A percentile compares a stretch with the other conserved stretches of the same genome.
Evolutionary conservation across 495 filamentous ascomycete species (phyloP).

Genomic region (Penicillium lagena): DNA sequence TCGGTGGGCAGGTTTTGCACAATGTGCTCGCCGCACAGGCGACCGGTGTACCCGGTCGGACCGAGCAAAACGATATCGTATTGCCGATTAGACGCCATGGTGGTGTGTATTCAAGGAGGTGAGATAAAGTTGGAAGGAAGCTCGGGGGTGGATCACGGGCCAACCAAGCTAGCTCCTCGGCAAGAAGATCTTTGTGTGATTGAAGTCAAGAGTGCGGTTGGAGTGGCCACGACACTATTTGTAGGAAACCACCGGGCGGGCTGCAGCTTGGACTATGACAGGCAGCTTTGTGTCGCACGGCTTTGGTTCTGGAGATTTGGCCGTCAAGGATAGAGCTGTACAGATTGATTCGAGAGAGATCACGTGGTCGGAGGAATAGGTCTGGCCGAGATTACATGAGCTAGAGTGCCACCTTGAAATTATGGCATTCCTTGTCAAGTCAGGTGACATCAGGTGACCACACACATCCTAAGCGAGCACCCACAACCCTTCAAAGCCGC

Average conservation of each 20-base stretch:
- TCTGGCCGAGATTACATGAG: slow-evolving; percentile 3
- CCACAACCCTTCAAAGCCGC: slow-evolving; percentile 34
- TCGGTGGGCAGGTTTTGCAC: slow-evolving; percentile 65
- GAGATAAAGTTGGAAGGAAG: slow-evolving; percentile 5
- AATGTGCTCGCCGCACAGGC: slow-evolving; percentile 71
- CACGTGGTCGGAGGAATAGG: slow-evolving; percentile 14
- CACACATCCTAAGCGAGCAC: slow-evolving; percentile 42
- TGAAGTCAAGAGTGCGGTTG: not conserved
- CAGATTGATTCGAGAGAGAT: too few species aligned
- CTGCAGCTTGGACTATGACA: too few species aligned
- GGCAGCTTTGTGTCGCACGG: too few species aligned
- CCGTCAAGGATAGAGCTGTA: not conserved
- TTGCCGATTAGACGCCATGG: slow-evolving; percentile 43
- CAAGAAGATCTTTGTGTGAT: too few species aligned
- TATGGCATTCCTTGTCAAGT: not conserved
- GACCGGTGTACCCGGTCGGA: slow-evolving; percentile 84
- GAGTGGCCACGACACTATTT: too few species aligned
- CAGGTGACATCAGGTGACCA: slow-evolving; percentile 16
- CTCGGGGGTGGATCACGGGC: slow-evolving; percentile 7
- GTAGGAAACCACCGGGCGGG: too few species aligned
- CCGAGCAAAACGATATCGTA: slow-evolving; percentile 85
- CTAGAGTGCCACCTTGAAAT: not conserved
- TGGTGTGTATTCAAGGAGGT: slow-evolving; percentile 1
- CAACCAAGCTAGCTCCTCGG: not conserved
- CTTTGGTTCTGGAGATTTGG: not conserved